phyloP scores from a whole-genome alignment of 31 red algal genomes.

The Asparagopsis taxiformis region DNA sequence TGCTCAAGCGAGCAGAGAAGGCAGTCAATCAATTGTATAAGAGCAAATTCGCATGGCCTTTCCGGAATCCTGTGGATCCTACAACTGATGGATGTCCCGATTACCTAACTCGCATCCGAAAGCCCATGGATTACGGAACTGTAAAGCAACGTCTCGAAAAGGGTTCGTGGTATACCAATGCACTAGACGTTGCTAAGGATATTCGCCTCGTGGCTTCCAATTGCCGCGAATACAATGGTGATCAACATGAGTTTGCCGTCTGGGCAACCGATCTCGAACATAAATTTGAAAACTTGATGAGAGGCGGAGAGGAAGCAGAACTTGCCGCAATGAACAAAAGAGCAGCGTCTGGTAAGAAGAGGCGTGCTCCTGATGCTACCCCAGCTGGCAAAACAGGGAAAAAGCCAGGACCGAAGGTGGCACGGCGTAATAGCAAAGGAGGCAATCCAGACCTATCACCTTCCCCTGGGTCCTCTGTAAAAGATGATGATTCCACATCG shows the following conservation, averaged over 20 bases:
- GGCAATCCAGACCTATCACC: slow-evolving; percentile 20
- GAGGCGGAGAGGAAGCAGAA: slow-evolving; percentile 56
- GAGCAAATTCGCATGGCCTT: slow-evolving; percentile 53
- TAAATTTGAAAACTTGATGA: slow-evolving; percentile 55
- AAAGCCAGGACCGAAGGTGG: slow-evolving; percentile 1
- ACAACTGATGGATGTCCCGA: slow-evolving; percentile 64
- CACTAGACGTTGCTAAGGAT: slow-evolving; percentile 56
- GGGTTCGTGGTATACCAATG: slow-evolving; percentile 26
- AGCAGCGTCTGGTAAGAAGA: slow-evolving; percentile 30
- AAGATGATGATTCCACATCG: slow-evolving; percentile 27
- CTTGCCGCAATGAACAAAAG: slow-evolving; percentile 57
- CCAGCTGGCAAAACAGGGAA: slow-evolving; percentile 45
- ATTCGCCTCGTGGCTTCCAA: slow-evolving; percentile 65
- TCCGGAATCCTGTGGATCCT: slow-evolving; percentile 60
- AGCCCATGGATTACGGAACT: slow-evolving; percentile 89
- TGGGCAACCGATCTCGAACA: slow-evolving; percentile 56
- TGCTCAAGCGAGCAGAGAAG: slow-evolving; percentile 42
- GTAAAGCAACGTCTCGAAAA: slow-evolving; percentile 52
- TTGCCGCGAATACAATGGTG: slow-evolving; percentile 75
- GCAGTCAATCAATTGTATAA: slow-evolving; percentile 45
- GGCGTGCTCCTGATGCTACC: slow-evolving; percentile 31
- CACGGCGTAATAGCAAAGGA: slow-evolving; percentile 1
- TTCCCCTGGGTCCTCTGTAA: slow-evolving; percentile 10
- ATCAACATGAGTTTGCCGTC: slow-evolving; percentile 43
- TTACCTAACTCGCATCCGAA: slow-evolving; percentile 53